Percentiles rank a stretch among this genome's conserved stretches.
phyloP scores from a whole-genome alignment of 805 yeast species.

The Ogataea henricii region DNA sequence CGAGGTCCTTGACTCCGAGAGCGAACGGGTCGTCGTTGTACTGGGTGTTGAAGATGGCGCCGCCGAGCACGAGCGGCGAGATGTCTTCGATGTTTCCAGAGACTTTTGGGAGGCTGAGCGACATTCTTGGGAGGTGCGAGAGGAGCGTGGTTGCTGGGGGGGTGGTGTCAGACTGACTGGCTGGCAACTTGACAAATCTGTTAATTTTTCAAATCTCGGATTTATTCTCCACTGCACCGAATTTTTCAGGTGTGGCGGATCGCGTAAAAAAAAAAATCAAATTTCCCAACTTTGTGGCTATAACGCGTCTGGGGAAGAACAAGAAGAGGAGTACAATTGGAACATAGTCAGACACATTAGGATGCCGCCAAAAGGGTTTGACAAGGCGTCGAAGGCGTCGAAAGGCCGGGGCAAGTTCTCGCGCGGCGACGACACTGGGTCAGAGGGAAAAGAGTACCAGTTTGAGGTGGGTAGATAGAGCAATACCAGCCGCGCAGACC shows the following conservation, averaged over 20 bases:
- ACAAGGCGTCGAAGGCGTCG: constrained; percentile 12
- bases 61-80: constrained; percentile 76
- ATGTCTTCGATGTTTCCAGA: constrained; percentile 34
- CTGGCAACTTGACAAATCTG: no score
- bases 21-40: constrained; percentile 69
- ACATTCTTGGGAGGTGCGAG: constrained; percentile 19
- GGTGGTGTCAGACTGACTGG: no score
- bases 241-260: constrained; percentile 1
- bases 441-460: constrained; percentile 17
- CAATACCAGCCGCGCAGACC: neutral
- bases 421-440: neutral
- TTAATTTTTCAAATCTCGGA: neutral
- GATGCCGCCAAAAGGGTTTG: constrained; percentile 1
- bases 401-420: constrained; percentile 6
- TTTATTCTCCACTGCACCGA: no score
- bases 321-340: neutral
- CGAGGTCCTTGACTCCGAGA: constrained; percentile 58
- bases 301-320: neutral
- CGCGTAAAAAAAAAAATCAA: neutral
- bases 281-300: neutral
- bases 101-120: constrained; percentile 24
- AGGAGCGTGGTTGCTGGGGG: neutral
- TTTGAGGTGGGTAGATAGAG: constrained; percentile 21
- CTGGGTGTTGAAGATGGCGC: constrained; percentile 83
- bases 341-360: neutral